Evolutionary conservation across 169 alveolate species (phyloP).

Genomic region (Blepharisma undulans): DNA sequence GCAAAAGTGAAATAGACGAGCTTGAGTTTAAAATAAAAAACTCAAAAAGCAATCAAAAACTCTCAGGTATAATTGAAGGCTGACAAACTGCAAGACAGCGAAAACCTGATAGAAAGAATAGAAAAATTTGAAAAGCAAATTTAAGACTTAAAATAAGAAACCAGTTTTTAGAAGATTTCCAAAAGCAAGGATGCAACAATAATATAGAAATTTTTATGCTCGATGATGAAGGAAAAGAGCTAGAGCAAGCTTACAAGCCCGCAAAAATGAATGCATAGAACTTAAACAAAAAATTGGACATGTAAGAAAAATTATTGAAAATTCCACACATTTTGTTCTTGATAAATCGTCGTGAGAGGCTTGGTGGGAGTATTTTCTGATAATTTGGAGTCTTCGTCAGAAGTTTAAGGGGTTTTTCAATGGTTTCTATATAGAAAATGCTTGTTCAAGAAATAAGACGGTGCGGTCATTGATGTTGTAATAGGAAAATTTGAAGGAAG

Average conservation of each 20-base stretch:
- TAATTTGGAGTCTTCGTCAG: background rate
- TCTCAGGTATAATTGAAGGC: background rate
- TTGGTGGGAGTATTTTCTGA: background rate
- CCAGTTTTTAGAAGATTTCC: background rate
- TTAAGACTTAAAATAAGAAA: background rate
- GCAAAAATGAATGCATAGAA: background rate
- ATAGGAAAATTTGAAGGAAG: background rate
- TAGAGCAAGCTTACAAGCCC: background rate
- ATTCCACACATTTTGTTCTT: background rate
- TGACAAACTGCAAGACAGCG: background rate
- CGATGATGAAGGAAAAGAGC: background rate
- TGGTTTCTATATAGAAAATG: background rate
- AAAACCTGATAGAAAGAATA: background rate
- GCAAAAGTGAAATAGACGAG: background rate
- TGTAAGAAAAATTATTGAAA: background rate
- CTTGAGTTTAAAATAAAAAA: background rate
- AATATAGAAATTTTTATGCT: background rate
- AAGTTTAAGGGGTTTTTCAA: background rate
- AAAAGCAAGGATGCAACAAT: background rate
- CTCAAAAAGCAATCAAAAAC: background rate
- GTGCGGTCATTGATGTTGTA: background rate
- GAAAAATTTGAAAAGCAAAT: background rate
- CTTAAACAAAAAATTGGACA: background rate
- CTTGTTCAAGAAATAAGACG: background rate
- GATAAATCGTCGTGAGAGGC: background rate